Conservation (phyloP, 257 asterid genomes). For the Vinca minor region DNA sequence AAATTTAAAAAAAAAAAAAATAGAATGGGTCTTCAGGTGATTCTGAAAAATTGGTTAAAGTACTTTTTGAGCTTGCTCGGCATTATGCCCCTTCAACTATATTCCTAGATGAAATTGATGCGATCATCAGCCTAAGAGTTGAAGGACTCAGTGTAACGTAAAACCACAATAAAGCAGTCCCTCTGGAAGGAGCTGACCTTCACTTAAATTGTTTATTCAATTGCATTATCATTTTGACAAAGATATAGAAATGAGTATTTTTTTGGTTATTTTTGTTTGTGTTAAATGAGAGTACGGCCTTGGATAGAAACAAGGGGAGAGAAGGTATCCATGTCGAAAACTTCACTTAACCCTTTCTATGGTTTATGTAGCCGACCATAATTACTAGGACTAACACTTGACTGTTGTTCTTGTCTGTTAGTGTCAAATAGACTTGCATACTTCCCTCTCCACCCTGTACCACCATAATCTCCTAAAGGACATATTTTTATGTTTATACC, state of each 20-base stretch:
- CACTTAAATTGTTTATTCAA: neutral
- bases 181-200: neutral
- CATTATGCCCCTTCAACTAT: constrained; percentile 97
- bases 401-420: neutral
- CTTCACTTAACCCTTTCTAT: neutral
- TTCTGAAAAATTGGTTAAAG: constrained; percentile 91
- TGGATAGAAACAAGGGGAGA: too few species aligned
- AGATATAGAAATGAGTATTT: neutral
- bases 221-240: neutral
- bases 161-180: neutral
- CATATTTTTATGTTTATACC: neutral
- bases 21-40: constrained; percentile 53
- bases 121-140: constrained; percentile 95
- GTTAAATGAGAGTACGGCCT: neutral
- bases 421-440: neutral
- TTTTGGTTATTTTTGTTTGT: neutral
- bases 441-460: neutral
- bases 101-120: constrained; percentile 94
- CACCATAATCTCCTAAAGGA: neutral
- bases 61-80: constrained; percentile 92
- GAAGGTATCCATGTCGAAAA: neutral
- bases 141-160: constrained; percentile 42
- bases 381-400: neutral
- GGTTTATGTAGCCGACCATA: neutral
- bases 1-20: too few species aligned